Evolutionary conservation across 2,329 filamentous ascomycete genomes (phyloP), one percentile per base, ranked within the genome.

Genomic region (Colletotrichum gloeosporioides): DNA sequence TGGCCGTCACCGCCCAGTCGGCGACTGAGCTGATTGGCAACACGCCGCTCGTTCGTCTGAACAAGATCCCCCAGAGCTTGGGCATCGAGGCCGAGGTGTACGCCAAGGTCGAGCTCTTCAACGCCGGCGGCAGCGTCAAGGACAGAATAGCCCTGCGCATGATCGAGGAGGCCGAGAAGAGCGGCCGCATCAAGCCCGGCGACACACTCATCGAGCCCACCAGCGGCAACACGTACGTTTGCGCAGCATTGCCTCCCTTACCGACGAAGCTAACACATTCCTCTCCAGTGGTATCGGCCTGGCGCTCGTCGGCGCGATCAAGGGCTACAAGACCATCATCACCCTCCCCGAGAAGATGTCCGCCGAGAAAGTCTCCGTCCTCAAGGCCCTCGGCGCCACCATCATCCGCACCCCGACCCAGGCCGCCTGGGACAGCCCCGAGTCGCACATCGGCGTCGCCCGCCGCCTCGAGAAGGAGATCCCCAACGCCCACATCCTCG

Each of bases 271-370:
- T 53, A 13, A 53, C 44, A 13, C 2, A 8, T 77, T n/a, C 34
- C 16, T 0, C 8, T 22, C 3, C 69, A 90, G 88, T 74, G 97
- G 97, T 79, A 99, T 99, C 79, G 97, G 97, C 27, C 90, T 99
- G 55, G 97, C 97, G 32, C 92, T 99, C 39, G 96, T 99, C 22
- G 96, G 92, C 74, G 97, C 97, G 18, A 95, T 99, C 82, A 99
- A 98, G 89, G 96, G 96, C 79, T 99, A 99, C 90, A 96, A 96
- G 87, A 98, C 96, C 55, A 99, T 99, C 87, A 99, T 99, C 85
- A 99, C 97, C 13, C 92, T 99, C 62, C 97, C 97, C 68, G 97
- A 99, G 88, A 99, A 99, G 90, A 99, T 99, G 97, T 98, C 96
- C 2, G 95, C 96, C 64, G 97, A 99, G 87, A 99, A 99, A 87